Evolutionary conservation across 257 asterid species (phyloP).

Genomic region (Pogostemon cablin): DNA sequence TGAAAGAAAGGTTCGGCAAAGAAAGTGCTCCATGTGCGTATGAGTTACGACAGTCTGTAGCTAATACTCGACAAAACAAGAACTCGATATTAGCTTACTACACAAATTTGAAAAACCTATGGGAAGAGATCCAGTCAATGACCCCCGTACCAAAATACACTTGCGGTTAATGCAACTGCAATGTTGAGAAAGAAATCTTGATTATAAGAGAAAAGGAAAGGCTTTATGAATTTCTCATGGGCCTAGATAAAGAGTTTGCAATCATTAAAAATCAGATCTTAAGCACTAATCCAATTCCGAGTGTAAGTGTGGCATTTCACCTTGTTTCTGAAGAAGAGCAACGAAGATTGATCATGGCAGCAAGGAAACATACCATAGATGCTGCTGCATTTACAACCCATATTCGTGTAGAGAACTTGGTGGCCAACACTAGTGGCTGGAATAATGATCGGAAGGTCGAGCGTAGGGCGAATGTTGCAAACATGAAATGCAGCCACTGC

Average conservation of each 20-base stretch:
- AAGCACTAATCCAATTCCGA: neutral
- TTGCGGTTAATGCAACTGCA: neutral
- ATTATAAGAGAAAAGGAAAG: too few relatives aligned
- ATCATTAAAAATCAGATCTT: too few relatives aligned
- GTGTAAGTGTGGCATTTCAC: neutral
- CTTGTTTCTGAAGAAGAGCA: neutral
- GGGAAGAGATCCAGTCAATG: neutral
- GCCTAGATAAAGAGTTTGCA: too few relatives aligned
- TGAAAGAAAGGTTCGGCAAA: neutral
- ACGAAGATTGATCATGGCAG: neutral
- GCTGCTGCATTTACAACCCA: neutral
- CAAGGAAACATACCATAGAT: neutral
- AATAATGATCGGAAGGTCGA: neutral
- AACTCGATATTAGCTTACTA: neutral
- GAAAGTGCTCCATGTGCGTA: neutral
- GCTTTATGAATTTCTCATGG: too few relatives aligned
- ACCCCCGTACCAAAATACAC: neutral
- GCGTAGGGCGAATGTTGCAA: neutral
- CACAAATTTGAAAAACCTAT: neutral
- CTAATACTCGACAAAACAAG: neutral
- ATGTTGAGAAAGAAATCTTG: too few relatives aligned
- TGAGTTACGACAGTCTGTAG: neutral
- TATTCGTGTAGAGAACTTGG: neutral
- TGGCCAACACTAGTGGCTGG: neutral
- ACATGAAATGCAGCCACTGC: neutral